Conservation (phyloP, 2,329 filamentous ascomycete genomes). For the Orbilia blumenaviensis region DNA sequence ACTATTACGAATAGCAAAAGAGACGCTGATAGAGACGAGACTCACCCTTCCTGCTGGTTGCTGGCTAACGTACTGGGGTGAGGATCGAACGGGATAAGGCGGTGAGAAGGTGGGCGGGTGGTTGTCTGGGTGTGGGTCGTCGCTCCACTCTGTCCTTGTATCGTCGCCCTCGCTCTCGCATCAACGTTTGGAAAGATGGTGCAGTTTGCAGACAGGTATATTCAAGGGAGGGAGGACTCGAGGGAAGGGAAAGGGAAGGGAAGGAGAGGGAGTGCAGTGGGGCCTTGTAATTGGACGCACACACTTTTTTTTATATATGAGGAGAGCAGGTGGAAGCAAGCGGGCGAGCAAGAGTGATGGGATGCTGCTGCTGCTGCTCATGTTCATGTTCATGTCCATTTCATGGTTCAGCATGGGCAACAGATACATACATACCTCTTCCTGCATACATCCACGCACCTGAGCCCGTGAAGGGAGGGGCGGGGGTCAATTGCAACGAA, state of each 20-base stretch:
- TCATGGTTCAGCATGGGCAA: constrained; percentile 22
- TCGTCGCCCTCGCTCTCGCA: constrained; percentile 39
- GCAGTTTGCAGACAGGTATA: constrained; percentile 52
- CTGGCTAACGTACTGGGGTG: constrained; percentile 25
- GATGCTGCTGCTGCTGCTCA: constrained; percentile 22
- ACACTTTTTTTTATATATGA: constrained; percentile 36
- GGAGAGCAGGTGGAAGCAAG: constrained; percentile 3
- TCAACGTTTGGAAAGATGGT: constrained; percentile 16
- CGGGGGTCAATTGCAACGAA: background rate
- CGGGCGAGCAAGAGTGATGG: constrained; percentile 20
- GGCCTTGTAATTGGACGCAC: constrained; percentile 39
- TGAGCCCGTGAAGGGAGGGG: no score
- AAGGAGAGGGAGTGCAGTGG: constrained; percentile 31
- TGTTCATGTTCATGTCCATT: background rate
- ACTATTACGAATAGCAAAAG: constrained; percentile 51
- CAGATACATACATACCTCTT: no score
- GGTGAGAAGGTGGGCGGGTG: constrained; percentile 42
- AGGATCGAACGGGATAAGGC: constrained; percentile 52
- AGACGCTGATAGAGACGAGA: constrained; percentile 43
- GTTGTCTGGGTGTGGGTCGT: constrained; percentile 34
- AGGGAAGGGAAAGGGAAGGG: no score
- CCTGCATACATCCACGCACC: no score
- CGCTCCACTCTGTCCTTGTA: constrained; percentile 52
- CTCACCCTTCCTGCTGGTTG: constrained; percentile 44
- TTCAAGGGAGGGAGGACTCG: no score